A percentile compares a stretch with the other conserved stretches of the same genome.
Conservation (phyloP, 768 basidiomycete species). For the Lentinula sp. region DNA sequence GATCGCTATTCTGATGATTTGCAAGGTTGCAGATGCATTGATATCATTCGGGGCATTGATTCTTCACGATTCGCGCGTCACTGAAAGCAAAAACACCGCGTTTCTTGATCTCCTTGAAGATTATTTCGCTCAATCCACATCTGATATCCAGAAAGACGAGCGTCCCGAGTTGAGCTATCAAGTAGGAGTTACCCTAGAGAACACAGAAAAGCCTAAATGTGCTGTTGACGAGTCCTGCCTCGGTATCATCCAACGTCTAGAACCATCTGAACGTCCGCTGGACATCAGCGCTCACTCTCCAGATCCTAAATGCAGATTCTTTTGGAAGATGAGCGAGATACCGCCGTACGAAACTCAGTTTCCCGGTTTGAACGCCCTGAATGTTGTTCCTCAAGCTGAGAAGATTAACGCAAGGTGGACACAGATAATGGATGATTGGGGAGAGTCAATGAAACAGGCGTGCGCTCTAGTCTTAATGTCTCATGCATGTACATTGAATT, state of each 20-base stretch:
- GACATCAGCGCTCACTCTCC: slow-evolving; percentile 77
- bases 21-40: slow-evolving; percentile 73
- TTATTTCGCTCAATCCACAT: slow-evolving; percentile 76
- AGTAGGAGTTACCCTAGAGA: slow-evolving; percentile 92
- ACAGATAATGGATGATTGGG: slow-evolving; percentile 79
- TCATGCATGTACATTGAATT: not conserved
- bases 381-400: slow-evolving; percentile 69
- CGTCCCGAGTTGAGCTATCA: slow-evolving; percentile 87
- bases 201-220: slow-evolving; percentile 89
- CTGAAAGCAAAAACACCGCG: slow-evolving; percentile 69
- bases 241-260: slow-evolving; percentile 68
- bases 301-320: slow-evolving; percentile 94
- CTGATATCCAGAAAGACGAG: slow-evolving; percentile 66
- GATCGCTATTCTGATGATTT: not conserved
- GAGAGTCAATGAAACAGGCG: slow-evolving; percentile 83
- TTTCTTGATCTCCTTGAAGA: slow-evolving; percentile 92
- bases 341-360: slow-evolving; percentile 78
- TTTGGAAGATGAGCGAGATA: slow-evolving; percentile 74
- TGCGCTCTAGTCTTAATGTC: slow-evolving; percentile 29
- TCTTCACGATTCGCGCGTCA: slow-evolving; percentile 79
- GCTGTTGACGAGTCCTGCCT: slow-evolving; percentile 81
- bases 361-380: slow-evolving; percentile 72
- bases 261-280: slow-evolving; percentile 75
- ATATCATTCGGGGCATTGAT: slow-evolving; percentile 84
- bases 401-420: slow-evolving; percentile 61